Conservation (phyloP, 805 yeast genomes). For the Teunomyces tritomae region DNA sequence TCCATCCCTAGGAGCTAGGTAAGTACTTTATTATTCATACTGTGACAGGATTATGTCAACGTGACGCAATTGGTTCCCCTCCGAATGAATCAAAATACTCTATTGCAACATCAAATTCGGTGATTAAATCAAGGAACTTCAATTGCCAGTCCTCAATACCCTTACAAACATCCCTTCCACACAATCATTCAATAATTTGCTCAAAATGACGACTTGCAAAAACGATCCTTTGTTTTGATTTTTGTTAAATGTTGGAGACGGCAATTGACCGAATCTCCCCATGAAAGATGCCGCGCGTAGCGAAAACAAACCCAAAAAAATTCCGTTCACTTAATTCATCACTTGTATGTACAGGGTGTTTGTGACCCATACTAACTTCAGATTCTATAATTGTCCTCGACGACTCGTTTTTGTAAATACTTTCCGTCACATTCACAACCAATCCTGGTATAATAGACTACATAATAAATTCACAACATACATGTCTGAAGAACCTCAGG, state of each 20-base stretch:
- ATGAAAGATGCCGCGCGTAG: neutral
- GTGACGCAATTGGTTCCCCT: neutral
- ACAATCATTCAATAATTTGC: too few relatives aligned
- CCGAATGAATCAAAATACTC: too few relatives aligned
- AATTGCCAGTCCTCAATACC: too few relatives aligned
- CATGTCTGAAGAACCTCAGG: constrained; percentile 11
- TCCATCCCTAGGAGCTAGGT: constrained; percentile 4
- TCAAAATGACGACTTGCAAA: too few relatives aligned
- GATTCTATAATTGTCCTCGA: constrained; percentile 1
- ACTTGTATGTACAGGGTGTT: constrained; percentile 1
- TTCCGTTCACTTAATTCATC: neutral
- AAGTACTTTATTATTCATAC: neutral
- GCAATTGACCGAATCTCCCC: neutral
- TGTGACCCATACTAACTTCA: constrained; percentile 1
- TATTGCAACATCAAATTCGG: too few relatives aligned
- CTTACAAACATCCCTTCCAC: too few relatives aligned
- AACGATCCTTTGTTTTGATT: neutral
- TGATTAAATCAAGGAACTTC: too few relatives aligned
- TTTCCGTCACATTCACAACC: constrained; percentile 3
- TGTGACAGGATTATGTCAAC: neutral
- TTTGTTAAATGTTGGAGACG: neutral
- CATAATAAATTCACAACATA: neutral
- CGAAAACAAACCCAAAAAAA: neutral
- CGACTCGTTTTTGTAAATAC: constrained; percentile 4
- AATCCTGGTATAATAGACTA: constrained; percentile 2